Base-by-base conservation (phyloP, 495 filamentous ascomycete species). In the Rhypophila decipiens region DNA sequence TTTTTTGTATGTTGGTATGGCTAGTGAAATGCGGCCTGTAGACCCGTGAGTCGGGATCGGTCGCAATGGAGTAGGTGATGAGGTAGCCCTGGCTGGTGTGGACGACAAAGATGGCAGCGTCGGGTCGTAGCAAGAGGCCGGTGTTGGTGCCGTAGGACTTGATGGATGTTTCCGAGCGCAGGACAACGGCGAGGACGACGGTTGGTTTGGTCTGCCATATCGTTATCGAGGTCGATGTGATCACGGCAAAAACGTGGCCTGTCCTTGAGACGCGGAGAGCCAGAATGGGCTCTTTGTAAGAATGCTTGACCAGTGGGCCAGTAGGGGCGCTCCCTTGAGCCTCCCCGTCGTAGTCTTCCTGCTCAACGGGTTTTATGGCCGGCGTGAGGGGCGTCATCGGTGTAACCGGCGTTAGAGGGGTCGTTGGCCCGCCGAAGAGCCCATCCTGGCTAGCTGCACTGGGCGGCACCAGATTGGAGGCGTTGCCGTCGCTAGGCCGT, bases 201-300 rank as follows among this genome's bases (percentile, higher is more conserved):
- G 87, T 90, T 45, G 94, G 94, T 90, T 88, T 90, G 44, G 87
- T 91, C 68, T 99, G 94, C 94, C 94, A 99, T 47, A 97, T 76
- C 15, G 83, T 87, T 58, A 97, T 76, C 4, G 84, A 84, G 7
- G 84, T 84, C 4, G 76, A 66, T 1, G 93, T 96, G 58, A 97
- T 87, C 12, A 87, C 88, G 39, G 86, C 87, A 70, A 99, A 96
- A 47, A 96, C 69, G 60, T 87, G 82, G 8, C 93, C 94, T 50
- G 76, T 84, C 33, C 93, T 80, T 2, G 90, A 87, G 8, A 90
- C 79, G 47, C 80, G 82, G 24, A 96, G 75, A 15, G 83, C 86
- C 49, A 86, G 69, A 41, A 96, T 83, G 47, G 77, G 70, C 58
- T 83, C 75, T 48, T 76, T 72, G 51, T 66, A 37, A 44, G 64